Evolutionary conservation across 2,329 filamentous ascomycete genomes (phyloP), one percentile per base, ranked within the genome.

Genomic region (Geosmithia flava): DNA sequence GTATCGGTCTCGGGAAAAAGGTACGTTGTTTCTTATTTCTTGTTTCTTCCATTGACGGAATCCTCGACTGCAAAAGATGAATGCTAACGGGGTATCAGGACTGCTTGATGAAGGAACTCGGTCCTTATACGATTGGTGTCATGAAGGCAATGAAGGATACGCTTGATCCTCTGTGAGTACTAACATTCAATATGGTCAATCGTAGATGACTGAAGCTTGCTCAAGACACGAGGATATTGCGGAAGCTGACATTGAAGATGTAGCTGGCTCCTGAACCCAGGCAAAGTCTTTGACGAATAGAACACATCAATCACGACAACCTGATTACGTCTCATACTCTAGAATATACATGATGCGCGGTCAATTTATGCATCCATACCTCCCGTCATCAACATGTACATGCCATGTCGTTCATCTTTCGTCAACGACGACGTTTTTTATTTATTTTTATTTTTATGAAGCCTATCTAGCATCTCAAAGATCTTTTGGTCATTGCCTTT

Each of bases 1-100:
- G 81, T 19, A 79, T 86, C 45, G 83, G 83, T 2, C 67, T 86
- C 8, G 78, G 84, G 37, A 86, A 86, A 62, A 71, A 82, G 50
- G 82, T 83, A 55, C 80, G 80, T 57, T 62, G 80, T 19, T 63
- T 7, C 40, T 16, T 16, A 7, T 42, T 16, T 6, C 16, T 7
- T 16, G n/a, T n/a, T 20, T 30, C 11, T 30, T 30, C 42, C 42
- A 44, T 30, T 44, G n/a, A n/a, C n/a, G n/a, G n/a, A n/a, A 16
- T 43, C 8, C 7, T 44, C 15, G 20, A 23, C 7, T 41, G 7
- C 15, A 16, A 41, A 19, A 41, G 20, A 27, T 11, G 15, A 2
- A 15, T 17, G 23, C 44, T 37, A 47, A 23, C 33, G 7, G 19
- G 7, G 10, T 8, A 2, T 10, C 5, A 42, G 2, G 42, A 64